Evolutionary conservation across 2,329 filamentous ascomycete species (phyloP), one percentile per base, ranked within the genome.

Genomic region (Neoscytalidium dimidiatum): DNA sequence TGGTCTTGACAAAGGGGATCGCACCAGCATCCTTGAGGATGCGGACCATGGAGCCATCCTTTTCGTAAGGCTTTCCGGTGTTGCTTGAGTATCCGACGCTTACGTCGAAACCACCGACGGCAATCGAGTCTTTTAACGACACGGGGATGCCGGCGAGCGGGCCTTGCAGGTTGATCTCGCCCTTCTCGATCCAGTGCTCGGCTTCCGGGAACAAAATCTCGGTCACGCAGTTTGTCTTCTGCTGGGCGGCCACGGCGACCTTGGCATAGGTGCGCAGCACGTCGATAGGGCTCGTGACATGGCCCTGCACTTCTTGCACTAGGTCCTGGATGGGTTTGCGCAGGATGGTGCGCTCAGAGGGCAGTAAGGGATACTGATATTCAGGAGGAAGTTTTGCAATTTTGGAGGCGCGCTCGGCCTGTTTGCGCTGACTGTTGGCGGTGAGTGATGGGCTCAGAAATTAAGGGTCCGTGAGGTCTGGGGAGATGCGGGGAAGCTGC

Each of bases 1-100:
- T 95, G 0, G 94, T 97, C 82, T 97, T 98, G 68, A 94, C 92
- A 74, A 96, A 97, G 0, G 94, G 94, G 1, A 97, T 85, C 0
- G 94, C 93, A 23, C 94, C 86, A 2, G 92, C 92, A 74, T 95
- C 91, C 73, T 96, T 96, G 60, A 97, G 82, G 46, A 98, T 78
- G 64, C 85, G 86, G 23, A 92, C 89, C 72, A 92, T 86, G 2
- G 87, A 81, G 0, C 93, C 92, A 79, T 97, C 93, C 29, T 85
- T 77, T 0, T 75, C 64, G 41, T 83, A 81, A 14, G 89, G 89
- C 71, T 94, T 91, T 57, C 87, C 87, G 0, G 88, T 86, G 69
- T 92, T 87, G 61, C 83, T 80, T 38, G 91, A 92, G 77, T 93
- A 96, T 1, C 92, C 94, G 1, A 97, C 90, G 4, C 87, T 90